Evolutionary conservation across 2,329 filamentous ascomycete genomes (phyloP).

Genomic region (Plenodomus biglobosus): DNA sequence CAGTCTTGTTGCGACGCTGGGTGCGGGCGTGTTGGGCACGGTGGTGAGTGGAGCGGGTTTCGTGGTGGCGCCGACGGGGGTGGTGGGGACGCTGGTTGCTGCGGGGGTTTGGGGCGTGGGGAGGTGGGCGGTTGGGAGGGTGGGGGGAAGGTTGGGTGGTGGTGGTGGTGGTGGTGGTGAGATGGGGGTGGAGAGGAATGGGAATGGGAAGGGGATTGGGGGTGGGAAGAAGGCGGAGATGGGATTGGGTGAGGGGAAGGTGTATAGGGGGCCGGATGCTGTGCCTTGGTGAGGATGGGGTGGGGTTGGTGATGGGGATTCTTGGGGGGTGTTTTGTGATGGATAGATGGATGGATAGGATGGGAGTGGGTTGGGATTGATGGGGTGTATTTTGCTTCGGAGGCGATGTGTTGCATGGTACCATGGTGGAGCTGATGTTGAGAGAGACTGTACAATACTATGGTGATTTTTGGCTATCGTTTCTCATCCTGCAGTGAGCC

Average conservation of each 20-base stretch:
- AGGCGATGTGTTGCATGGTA: too few relatives aligned
- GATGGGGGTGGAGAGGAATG: slow-evolving; percentile 23
- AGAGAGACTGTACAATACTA: too few relatives aligned
- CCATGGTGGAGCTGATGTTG: too few relatives aligned
- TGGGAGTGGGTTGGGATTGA: too few relatives aligned
- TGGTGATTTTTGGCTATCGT: too few relatives aligned
- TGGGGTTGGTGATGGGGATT: too few relatives aligned
- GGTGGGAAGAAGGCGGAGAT: slow-evolving; percentile 8
- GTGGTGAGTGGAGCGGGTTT: slow-evolving; percentile 46
- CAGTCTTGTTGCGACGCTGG: slow-evolving; percentile 44
- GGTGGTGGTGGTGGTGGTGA: slow-evolving; percentile 21
- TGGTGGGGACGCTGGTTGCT: slow-evolving; percentile 41
- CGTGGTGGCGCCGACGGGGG: slow-evolving; percentile 47
- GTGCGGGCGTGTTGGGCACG: slow-evolving; percentile 41
- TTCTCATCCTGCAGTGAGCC: too few relatives aligned
- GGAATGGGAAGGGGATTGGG: slow-evolving; percentile 14
- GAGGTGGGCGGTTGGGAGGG: slow-evolving; percentile 39
- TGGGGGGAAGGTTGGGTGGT: slow-evolving; percentile 31
- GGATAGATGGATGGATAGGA: too few relatives aligned
- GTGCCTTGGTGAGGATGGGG: slow-evolving; percentile 22
- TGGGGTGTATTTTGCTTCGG: too few relatives aligned
- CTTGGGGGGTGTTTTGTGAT: too few relatives aligned
- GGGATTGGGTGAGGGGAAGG: background rate
- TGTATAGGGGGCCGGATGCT: slow-evolving; percentile 16
- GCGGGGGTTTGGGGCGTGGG: slow-evolving; percentile 46